Evolutionary conservation across 2,329 filamentous ascomycete species (phyloP).

Genomic region (Aspergillus fructus): DNA sequence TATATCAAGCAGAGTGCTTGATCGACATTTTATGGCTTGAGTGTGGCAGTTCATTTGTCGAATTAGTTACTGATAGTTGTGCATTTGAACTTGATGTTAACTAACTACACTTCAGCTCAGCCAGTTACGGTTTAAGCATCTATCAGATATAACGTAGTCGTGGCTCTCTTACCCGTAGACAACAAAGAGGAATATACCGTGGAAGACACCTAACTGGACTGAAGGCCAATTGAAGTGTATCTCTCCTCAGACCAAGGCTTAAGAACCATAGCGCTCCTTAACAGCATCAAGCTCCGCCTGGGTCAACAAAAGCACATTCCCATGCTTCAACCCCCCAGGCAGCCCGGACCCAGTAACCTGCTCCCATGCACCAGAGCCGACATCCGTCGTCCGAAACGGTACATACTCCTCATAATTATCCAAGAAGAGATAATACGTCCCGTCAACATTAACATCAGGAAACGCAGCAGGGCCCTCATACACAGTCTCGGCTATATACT

Average conservation of each 20-base stretch:
- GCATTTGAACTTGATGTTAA: too few relatives aligned
- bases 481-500: not conserved
- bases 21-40: not conserved
- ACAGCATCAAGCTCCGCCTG: not conserved
- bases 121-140: too few relatives aligned
- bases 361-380: not conserved
- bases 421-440: slow-evolving; percentile 3
- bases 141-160: too few relatives aligned
- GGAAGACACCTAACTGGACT: too few relatives aligned
- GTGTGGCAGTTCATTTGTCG: too few relatives aligned
- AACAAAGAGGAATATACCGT: too few relatives aligned
- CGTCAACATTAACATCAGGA: not conserved
- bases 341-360: not conserved
- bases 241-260: too few relatives aligned
- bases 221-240: too few relatives aligned
- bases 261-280: not conserved
- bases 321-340: slow-evolving; percentile 12
- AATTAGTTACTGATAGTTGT: too few relatives aligned
- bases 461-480: slow-evolving; percentile 5
- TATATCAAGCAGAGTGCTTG: slow-evolving; percentile 27
- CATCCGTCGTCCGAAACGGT: not conserved
- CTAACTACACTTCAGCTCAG: too few relatives aligned
- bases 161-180: too few relatives aligned
- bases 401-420: slow-evolving; percentile 13
- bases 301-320: slow-evolving; percentile 6